These are phyloP conservation scores for Penicillium bialowiezense DNA, from an alignment of 495 filamentous ascomycete species.

Conservation along the genomic window DNA sequence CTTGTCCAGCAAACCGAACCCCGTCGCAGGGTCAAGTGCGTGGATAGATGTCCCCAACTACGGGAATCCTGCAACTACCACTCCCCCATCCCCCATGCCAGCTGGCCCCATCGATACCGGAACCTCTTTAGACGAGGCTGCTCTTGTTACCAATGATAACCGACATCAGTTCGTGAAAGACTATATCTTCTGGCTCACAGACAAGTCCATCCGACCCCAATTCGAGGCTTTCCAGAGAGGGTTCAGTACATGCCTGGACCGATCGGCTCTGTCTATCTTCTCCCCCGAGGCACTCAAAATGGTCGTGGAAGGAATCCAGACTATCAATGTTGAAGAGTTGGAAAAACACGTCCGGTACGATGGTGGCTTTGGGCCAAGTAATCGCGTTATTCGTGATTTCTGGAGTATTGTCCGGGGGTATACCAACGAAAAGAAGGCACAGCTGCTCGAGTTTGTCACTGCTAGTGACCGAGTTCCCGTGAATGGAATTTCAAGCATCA, in stretches of 20 bases:
- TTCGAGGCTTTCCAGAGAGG: constrained; percentile 76
- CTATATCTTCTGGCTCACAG: constrained; percentile 82
- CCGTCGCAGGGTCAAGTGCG: constrained; percentile 14
- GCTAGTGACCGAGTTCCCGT: constrained; percentile 88
- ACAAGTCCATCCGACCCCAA: constrained; percentile 72
- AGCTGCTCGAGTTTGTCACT: constrained; percentile 90
- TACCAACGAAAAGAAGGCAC: constrained; percentile 59
- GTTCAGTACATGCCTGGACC: constrained; percentile 74
- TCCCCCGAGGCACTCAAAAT: constrained; percentile 66
- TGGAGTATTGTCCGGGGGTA: constrained; percentile 75
- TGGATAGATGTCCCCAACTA: constrained; percentile 27
- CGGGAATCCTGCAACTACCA: constrained; percentile 14
- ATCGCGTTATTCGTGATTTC: constrained; percentile 71
- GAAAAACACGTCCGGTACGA: constrained; percentile 70
- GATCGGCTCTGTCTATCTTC: constrained; percentile 67
- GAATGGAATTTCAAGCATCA: constrained; percentile 71
- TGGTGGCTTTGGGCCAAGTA: constrained; percentile 65
- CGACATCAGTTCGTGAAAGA: constrained; percentile 76
- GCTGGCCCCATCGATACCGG: constrained; percentile 17
- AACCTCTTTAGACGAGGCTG: constrained; percentile 29
- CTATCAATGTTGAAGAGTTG: constrained; percentile 72
- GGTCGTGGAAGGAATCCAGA: constrained; percentile 75
- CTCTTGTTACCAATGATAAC: constrained; percentile 70
- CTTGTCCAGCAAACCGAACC: constrained; percentile 3
- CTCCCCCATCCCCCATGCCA: constrained; percentile 26